These are phyloP conservation scores for Amanita jacksonii DNA, from an alignment of 768 basidiomycete genomes.

Conservation along the genomic window DNA sequence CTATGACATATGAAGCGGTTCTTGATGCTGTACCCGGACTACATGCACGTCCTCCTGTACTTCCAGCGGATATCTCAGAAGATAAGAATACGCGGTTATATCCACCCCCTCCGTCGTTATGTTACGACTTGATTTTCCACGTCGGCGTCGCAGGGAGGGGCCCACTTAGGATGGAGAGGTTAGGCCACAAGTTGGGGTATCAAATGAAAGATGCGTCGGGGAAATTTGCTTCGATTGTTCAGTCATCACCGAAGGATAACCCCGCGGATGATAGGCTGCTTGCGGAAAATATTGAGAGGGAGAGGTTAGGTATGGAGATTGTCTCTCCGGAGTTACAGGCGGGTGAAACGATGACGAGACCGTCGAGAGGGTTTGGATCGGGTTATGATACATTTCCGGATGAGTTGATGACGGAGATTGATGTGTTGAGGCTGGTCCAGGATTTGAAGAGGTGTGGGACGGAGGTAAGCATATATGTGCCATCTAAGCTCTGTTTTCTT, in stretches of 20 bases:
- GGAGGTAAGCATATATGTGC: conserved; percentile 26
- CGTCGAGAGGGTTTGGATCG: conserved; percentile 33
- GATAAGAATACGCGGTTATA: conserved; percentile 15
- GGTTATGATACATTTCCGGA: conserved; percentile 48
- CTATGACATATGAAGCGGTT: conserved; percentile 50
- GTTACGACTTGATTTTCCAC: conserved; percentile 65
- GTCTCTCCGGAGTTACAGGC: conserved; percentile 16
- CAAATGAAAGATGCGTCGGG: conserved; percentile 57
- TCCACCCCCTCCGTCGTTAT: conserved; percentile 32
- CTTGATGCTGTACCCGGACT: conserved; percentile 45
- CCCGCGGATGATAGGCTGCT: conserved; percentile 24
- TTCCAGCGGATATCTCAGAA: conserved; percentile 21
- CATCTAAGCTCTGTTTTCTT: background rate
- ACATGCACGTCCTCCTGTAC: conserved; percentile 50
- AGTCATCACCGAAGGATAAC: conserved; percentile 30
- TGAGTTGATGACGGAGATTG: conserved; percentile 50
- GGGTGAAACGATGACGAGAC: conserved; percentile 27
- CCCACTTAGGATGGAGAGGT: conserved; percentile 50
- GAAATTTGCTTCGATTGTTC: conserved; percentile 42
- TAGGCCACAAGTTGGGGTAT: conserved; percentile 62
- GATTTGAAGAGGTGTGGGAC: conserved; percentile 43
- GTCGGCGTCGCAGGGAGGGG: conserved; percentile 61
- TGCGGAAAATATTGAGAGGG: conserved; percentile 18
- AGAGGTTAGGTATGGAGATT: conserved; percentile 26
- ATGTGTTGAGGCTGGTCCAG: conserved; percentile 47